Percentiles rank a stretch among this genome's conserved stretches.
phyloP scores from a whole-genome alignment of 2,329 filamentous ascomycete species.

The Aspergillus sergii region DNA sequence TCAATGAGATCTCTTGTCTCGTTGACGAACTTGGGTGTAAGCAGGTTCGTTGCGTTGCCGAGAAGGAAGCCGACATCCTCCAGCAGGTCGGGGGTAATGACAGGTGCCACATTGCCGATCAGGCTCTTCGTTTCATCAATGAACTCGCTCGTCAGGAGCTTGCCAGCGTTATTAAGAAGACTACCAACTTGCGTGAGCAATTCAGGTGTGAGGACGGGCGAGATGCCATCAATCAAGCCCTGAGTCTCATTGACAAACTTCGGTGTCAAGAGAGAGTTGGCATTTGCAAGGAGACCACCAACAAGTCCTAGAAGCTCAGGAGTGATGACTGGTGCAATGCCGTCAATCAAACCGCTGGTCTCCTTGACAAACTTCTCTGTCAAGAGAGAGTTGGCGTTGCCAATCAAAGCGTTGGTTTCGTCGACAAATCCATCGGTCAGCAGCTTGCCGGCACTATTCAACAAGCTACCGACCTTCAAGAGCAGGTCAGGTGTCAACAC shows the following conservation, averaged over 20 bases:
- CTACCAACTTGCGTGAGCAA: slow-evolving; percentile 25
- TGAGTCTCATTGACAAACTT: slow-evolving; percentile 28
- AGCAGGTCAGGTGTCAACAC: slow-evolving; percentile 24
- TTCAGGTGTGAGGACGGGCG: slow-evolving; percentile 25
- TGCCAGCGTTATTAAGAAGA: slow-evolving; percentile 27
- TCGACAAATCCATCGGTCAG: slow-evolving; percentile 25
- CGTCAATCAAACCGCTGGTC: slow-evolving; percentile 18
- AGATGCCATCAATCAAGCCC: slow-evolving; percentile 23
- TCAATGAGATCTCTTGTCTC: slow-evolving; percentile 32
- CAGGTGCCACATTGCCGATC: slow-evolving; percentile 24
- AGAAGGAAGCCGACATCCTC: slow-evolving; percentile 32
- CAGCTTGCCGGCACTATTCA: slow-evolving; percentile 28
- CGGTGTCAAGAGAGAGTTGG: slow-evolving; percentile 22
- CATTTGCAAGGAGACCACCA: slow-evolving; percentile 21
- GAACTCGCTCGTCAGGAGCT: slow-evolving; percentile 31
- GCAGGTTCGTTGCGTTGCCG: slow-evolving; percentile 32
- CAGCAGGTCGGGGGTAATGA: slow-evolving; percentile 31
- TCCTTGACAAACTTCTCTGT: slow-evolving; percentile 29
- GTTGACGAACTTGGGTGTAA: slow-evolving; percentile 34
- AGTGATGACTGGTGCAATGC: slow-evolving; percentile 12
- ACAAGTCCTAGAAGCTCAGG: slow-evolving; percentile 14
- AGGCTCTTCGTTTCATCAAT: slow-evolving; percentile 27
- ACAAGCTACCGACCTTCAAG: slow-evolving; percentile 20
- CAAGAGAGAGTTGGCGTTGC: slow-evolving; percentile 27
- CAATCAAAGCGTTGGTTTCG: slow-evolving; percentile 17